Percentiles rank a stretch among this genome's conserved stretches.
Conservation (phyloP, 2,329 filamentous ascomycete genomes). For the Paraphaeosphaeria sporulosa region DNA sequence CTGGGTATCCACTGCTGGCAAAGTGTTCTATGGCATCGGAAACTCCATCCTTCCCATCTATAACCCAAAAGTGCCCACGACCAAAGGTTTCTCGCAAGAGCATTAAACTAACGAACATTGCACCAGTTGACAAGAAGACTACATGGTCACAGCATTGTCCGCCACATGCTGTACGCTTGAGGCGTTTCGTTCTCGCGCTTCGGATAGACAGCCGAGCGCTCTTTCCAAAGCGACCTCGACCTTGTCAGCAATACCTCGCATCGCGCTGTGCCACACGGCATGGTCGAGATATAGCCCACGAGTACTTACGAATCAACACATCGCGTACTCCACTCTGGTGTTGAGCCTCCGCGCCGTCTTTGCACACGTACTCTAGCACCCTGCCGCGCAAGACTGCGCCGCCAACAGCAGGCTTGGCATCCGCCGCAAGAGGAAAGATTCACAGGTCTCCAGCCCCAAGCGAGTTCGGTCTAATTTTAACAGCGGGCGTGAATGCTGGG, state of each 20-base stretch:
- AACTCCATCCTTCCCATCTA: no score
- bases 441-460: background rate
- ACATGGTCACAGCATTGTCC: no score
- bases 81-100: no score
- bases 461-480: slow-evolving; percentile 11
- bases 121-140: no score
- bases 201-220: background rate
- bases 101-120: no score
- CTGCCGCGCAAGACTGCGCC: slow-evolving; percentile 2
- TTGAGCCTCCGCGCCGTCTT: background rate
- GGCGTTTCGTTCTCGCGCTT: no score
- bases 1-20: no score
- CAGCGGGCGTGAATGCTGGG: slow-evolving; percentile 3
- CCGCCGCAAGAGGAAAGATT: slow-evolving; percentile 1
- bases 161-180: no score
- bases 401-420: background rate
- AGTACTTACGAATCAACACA: background rate
- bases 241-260: background rate
- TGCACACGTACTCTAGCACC: background rate
- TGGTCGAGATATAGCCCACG: background rate
- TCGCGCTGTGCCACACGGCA: background rate
- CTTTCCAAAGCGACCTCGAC: background rate
- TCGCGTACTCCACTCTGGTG: background rate
- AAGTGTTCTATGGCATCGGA: no score
- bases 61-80: no score